Base-by-base conservation (phyloP, 2,329 filamentous ascomycete genomes). In the Aspergillus texensis region DNA sequence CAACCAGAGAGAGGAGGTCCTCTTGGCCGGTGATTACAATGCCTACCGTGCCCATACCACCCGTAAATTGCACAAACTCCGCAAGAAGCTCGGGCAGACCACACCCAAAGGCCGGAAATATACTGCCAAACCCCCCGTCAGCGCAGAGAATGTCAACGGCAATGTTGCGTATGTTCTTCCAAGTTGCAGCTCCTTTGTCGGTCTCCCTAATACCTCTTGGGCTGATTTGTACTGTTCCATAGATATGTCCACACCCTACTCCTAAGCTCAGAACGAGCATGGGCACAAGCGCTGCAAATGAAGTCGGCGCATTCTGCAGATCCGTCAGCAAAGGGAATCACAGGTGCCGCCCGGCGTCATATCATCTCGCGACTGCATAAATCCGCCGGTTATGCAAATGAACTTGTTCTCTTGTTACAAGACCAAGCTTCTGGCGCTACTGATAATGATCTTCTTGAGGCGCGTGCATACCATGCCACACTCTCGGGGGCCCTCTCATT, bases 231-330 rank as follows among this genome's bases (percentile, higher is more conserved):
- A 16, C 46, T 43, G 43, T 16, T 45, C 56, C 46, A 53, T 70
- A 96, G 92, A 78, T 92, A 89, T 79, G 86, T 89, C 56, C 85
- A 91, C 69, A 84, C 97, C n/a, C 84, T 94, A 36, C 85, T 99
- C 62, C 88, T 97, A 73, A 91, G 89, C 45, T 89, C 94, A 65
- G 95, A 99, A 81, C 88, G 95, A 67, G 92, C 94, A 58, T 98
- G 93, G 92, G 94, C 95, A 43, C 90, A 97, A 78, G 94, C 94
- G 62, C 96, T 98, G 93, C 89, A 91, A 75, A 93, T 97, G 85
- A 97, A 96, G 79, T 87, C 92, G 4, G 83, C 88, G 24, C 92
- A 96, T 75, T 87, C 91, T 45, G 86, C 91, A 70, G 92, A 95
- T 71, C 88, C 89, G 65, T 82, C 84, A 43, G 81, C 84, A 58